Conservation (phyloP, 441 rosid species). For the Pelargonium myrrhifolium region DNA sequence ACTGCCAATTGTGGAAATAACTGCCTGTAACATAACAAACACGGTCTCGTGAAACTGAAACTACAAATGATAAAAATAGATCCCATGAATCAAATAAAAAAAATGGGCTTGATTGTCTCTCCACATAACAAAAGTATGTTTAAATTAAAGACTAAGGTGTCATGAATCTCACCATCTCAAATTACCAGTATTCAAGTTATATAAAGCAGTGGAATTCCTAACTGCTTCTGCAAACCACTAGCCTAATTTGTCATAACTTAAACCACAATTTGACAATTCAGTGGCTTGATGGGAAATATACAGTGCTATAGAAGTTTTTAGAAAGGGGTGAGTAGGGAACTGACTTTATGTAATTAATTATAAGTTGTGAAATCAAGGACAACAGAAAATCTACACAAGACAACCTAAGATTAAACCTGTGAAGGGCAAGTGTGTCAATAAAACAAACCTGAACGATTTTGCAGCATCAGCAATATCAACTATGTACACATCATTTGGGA, state of each 20-base stretch:
- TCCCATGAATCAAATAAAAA: background rate
- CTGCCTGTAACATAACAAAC: conserved; percentile 42
- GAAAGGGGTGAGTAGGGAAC: background rate
- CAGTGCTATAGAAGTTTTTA: background rate
- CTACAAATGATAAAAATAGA: background rate
- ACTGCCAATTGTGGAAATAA: conserved; percentile 31
- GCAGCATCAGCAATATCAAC: conserved; percentile 70
- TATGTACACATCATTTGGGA: conserved; percentile 72
- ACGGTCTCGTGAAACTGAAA: background rate
- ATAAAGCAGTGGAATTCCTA: no score
- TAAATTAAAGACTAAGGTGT: background rate
- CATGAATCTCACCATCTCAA: background rate
- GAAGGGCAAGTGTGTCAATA: conserved; percentile 15
- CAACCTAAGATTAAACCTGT: conserved; percentile 3
- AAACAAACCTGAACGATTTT: conserved; percentile 68
- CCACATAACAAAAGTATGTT: background rate
- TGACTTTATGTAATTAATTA: background rate
- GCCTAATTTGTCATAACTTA: background rate
- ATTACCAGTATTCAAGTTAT: no score
- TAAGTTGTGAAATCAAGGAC: background rate
- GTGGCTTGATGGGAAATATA: background rate
- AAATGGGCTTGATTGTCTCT: background rate
- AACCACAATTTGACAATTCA: background rate
- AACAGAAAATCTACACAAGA: background rate
- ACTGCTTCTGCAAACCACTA: background rate